These are phyloP conservation scores for Trichoderma cornu-damae DNA, from an alignment of 2,329 filamentous ascomycete genomes.

Conservation along the genomic window DNA sequence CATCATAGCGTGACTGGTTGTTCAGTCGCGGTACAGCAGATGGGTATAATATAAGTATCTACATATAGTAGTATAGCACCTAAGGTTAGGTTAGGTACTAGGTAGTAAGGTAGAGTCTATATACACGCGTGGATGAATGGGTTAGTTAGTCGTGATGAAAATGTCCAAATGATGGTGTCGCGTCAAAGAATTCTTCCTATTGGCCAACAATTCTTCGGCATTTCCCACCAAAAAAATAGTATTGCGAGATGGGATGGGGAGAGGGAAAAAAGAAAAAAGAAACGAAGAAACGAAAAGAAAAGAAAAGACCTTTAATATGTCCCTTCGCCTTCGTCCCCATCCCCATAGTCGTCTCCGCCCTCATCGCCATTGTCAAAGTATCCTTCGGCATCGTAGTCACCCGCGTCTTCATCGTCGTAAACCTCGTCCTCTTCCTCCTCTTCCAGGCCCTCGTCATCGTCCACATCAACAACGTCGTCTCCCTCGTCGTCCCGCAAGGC, in stretches of 20 bases:
- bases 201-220: neutral
- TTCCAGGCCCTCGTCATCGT: slow-evolving; percentile 45
- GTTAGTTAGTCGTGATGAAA: neutral
- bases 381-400: slow-evolving; percentile 56
- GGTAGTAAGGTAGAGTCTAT: too few relatives aligned
- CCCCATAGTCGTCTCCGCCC: slow-evolving; percentile 47
- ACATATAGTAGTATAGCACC: too few relatives aligned
- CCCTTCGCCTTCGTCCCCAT: slow-evolving; percentile 47
- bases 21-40: neutral
- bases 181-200: neutral
- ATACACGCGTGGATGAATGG: slow-evolving; percentile 1
- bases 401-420: slow-evolving; percentile 55
- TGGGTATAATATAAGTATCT: slow-evolving; percentile 11
- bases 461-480: slow-evolving; percentile 45
- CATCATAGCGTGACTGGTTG: neutral
- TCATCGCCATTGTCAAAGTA: slow-evolving; percentile 58
- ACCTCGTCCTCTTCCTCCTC: slow-evolving; percentile 46
- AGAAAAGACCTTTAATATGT: slow-evolving; percentile 30
- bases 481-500: slow-evolving; percentile 47
- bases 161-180: neutral
- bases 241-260: neutral
- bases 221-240: neutral
- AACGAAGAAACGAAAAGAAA: too few relatives aligned
- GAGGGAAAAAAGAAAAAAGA: too few relatives aligned
- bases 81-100: too few relatives aligned